These are phyloP conservation scores for Botrytis squamosa DNA, from an alignment of 2,329 filamentous ascomycete species.

Conservation along the genomic window DNA sequence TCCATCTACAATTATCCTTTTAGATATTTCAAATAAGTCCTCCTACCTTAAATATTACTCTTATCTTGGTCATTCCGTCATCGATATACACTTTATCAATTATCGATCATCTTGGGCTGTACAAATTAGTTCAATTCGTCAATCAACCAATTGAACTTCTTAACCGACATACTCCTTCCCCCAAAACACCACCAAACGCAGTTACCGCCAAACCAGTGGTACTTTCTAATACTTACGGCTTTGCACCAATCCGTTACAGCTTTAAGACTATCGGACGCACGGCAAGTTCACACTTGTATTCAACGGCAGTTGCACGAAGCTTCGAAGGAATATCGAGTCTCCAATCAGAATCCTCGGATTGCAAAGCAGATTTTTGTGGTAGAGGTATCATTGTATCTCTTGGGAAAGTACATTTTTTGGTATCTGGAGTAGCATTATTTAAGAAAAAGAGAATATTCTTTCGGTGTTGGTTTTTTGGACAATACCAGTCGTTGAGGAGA, in stretches of 20 bases:
- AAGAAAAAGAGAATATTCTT: background rate
- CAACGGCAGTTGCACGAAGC: background rate
- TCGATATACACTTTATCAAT: background rate
- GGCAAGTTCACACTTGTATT: background rate
- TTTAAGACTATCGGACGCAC: background rate
- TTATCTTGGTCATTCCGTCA: slow-evolving; percentile 5
- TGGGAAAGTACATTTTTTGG: background rate
- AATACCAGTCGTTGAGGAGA: background rate
- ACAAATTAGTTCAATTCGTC: background rate
- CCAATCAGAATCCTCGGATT: slow-evolving; percentile 18
- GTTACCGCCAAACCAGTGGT: background rate
- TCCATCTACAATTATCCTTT: background rate
- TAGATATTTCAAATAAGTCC: background rate
- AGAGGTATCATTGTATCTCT: slow-evolving; percentile 6
- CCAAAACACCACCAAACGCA: background rate
- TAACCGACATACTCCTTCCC: background rate
- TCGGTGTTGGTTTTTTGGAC: background rate
- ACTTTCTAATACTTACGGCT: slow-evolving; percentile 1
- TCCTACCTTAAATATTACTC: background rate
- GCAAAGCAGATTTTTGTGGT: slow-evolving; percentile 14
- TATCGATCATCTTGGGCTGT: background rate
- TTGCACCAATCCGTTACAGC: background rate
- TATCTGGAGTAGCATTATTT: background rate
- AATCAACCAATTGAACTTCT: slow-evolving; percentile 6
- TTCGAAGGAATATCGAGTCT: background rate